Evolutionary conservation across 495 filamentous ascomycete species (phyloP).

Genomic region (Penicillium tannophilum): DNA sequence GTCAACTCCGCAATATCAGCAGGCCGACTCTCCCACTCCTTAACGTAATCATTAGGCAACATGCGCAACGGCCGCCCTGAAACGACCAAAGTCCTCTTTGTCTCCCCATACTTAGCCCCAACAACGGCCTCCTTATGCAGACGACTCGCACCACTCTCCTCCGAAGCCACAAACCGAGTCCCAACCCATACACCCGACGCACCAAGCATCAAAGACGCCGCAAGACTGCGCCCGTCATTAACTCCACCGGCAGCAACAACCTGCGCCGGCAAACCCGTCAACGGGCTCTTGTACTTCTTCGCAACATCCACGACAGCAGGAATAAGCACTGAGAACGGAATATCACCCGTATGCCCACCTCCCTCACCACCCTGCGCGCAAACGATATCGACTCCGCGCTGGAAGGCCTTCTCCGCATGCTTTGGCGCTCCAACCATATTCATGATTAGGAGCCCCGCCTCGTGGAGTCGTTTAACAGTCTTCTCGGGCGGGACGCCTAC

Average conservation of each 20-base stretch:
- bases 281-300: slow-evolving; percentile 55
- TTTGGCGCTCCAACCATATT: slow-evolving; percentile 95
- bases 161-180: slow-evolving; percentile 78
- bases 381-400: slow-evolving; percentile 79
- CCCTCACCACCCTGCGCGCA: slow-evolving; percentile 83
- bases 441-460: slow-evolving; percentile 78
- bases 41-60: slow-evolving; percentile 78
- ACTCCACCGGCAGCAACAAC: slow-evolving; percentile 80
- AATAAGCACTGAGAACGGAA: slow-evolving; percentile 72
- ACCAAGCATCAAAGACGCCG: slow-evolving; percentile 71
- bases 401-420: slow-evolving; percentile 81
- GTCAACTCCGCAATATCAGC: slow-evolving; percentile 72
- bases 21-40: slow-evolving; percentile 74
- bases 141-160: slow-evolving; percentile 75
- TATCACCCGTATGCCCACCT: slow-evolving; percentile 77
- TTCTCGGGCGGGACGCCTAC: slow-evolving; percentile 76
- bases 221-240: slow-evolving; percentile 69
- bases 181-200: slow-evolving; percentile 81
- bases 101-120: slow-evolving; percentile 70
- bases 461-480: slow-evolving; percentile 72
- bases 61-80: slow-evolving; percentile 78
- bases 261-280: slow-evolving; percentile 57
- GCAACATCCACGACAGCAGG: slow-evolving; percentile 78
- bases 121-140: slow-evolving; percentile 84
- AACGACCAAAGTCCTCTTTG: slow-evolving; percentile 74